Evolutionary conservation across 1,139 yeast species (phyloP).

Genomic region (Blastobotrys arbuscula): DNA sequence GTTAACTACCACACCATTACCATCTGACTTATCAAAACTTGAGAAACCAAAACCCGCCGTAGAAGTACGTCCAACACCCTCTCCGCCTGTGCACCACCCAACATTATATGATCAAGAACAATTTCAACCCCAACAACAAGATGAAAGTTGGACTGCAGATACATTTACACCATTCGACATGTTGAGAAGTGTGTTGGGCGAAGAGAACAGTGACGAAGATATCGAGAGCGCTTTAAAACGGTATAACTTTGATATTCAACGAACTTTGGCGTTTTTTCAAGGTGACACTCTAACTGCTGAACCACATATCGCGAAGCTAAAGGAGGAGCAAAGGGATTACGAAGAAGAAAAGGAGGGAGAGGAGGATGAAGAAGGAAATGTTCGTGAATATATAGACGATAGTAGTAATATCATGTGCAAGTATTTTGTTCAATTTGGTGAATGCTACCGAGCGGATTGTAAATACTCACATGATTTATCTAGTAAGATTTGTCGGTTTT

Average conservation of each 20-base stretch:
- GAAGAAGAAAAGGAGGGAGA: not conserved
- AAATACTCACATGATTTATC: conserved; percentile 41
- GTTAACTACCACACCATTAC: conserved; percentile 12
- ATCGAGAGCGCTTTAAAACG: conserved; percentile 30
- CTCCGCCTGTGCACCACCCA: not conserved
- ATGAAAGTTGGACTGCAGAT: conserved; percentile 13
- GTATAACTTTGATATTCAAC: conserved; percentile 31
- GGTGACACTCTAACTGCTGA: conserved; percentile 1
- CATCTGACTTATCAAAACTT: conserved; percentile 20
- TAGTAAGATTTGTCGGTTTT: conserved; percentile 38
- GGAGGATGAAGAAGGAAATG: not conserved
- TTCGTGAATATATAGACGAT: not conserved
- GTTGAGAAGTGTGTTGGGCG: conserved; percentile 31
- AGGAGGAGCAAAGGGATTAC: not conserved
- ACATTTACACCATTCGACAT: conserved; percentile 31
- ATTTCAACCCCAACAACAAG: conserved; percentile 5
- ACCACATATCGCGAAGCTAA: not conserved
- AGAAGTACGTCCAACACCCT: not conserved
- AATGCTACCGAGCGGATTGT: conserved; percentile 41
- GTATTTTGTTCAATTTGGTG: conserved; percentile 37
- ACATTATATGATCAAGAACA: not conserved
- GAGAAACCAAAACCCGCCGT: conserved; percentile 8
- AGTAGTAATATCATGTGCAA: conserved; percentile 31
- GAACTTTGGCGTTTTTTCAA: conserved; percentile 16
- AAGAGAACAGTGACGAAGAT: conserved; percentile 28